Evolutionary conservation across 2,329 filamentous ascomycete species (phyloP).

Genomic region (Cadophora luteo-olivacea): DNA sequence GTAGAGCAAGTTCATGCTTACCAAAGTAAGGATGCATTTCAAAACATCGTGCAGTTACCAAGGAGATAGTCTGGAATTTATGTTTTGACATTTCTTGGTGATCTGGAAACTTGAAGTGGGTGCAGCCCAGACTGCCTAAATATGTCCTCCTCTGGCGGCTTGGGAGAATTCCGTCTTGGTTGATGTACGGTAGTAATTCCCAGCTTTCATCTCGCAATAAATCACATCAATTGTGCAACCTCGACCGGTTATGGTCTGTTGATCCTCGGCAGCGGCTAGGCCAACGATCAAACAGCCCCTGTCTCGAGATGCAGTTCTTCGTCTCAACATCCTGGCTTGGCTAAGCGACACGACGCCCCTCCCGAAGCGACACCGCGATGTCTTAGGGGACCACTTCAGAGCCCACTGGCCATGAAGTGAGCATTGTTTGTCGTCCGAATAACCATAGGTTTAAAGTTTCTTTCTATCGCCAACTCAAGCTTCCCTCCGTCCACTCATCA

Average conservation of each 20-base stretch:
- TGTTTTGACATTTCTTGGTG: background rate
- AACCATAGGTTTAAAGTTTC: constrained; percentile 27
- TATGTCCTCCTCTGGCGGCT: background rate
- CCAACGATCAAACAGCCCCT: constrained; percentile 17
- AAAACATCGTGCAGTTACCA: background rate
- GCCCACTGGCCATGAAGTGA: constrained; percentile 12
- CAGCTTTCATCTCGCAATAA: background rate
- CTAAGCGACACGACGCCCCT: constrained; percentile 8
- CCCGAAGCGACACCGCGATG: background rate
- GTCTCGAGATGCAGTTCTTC: constrained; percentile 16
- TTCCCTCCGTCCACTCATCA: background rate
- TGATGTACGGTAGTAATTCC: too few relatives aligned
- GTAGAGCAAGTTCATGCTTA: constrained; percentile 4
- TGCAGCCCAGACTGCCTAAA: background rate
- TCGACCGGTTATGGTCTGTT: too few relatives aligned
- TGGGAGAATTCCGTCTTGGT: background rate
- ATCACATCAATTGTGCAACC: background rate
- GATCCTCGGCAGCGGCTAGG: constrained; percentile 3
- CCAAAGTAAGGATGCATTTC: background rate
- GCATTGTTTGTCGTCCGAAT: constrained; percentile 21
- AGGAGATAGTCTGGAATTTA: background rate
- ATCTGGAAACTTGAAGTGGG: too few relatives aligned
- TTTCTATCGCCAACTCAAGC: background rate
- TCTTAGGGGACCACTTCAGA: background rate
- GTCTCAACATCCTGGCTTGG: constrained; percentile 15